Evolutionary conservation across 176 grass and related monocot genomes (phyloP).

Genomic region (Oryza rufipogon): DNA sequence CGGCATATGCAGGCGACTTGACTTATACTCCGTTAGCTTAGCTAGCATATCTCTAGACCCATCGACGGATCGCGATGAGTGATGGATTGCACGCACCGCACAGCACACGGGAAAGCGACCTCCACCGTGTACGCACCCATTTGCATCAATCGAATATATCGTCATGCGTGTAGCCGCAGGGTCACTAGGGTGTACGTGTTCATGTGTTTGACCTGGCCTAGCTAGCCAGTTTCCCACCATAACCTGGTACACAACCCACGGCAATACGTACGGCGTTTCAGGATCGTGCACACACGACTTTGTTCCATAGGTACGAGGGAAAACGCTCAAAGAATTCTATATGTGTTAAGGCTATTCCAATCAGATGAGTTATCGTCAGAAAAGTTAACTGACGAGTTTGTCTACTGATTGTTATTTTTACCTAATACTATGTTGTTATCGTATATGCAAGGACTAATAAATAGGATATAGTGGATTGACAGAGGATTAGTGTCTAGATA

Average conservation of each 20-base stretch:
- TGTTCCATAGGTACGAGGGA: not conserved
- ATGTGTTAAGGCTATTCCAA: not conserved
- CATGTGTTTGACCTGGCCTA: not conserved
- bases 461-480: too few relatives aligned
- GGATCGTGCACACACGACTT: not conserved
- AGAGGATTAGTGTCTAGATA: too few relatives aligned
- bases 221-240: not conserved
- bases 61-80: not conserved
- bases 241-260: not conserved
- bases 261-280: not conserved
- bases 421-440: too few relatives aligned
- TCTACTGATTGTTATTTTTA: too few relatives aligned
- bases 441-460: too few relatives aligned
- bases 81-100: not conserved
- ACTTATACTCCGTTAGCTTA: not conserved
- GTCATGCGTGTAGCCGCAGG: not conserved
- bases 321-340: not conserved
- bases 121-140: not conserved
- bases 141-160: too few relatives aligned
- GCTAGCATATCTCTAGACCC: not conserved
- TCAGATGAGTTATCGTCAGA: not conserved
- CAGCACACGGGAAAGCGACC: conserved; percentile 35
- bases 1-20: conserved; percentile 22
- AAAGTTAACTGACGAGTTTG: not conserved
- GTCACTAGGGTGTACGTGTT: not conserved